Base-by-base conservation (phyloP, 1,284 basidiomycete genomes). In the Apiotrichum brassicae region DNA sequence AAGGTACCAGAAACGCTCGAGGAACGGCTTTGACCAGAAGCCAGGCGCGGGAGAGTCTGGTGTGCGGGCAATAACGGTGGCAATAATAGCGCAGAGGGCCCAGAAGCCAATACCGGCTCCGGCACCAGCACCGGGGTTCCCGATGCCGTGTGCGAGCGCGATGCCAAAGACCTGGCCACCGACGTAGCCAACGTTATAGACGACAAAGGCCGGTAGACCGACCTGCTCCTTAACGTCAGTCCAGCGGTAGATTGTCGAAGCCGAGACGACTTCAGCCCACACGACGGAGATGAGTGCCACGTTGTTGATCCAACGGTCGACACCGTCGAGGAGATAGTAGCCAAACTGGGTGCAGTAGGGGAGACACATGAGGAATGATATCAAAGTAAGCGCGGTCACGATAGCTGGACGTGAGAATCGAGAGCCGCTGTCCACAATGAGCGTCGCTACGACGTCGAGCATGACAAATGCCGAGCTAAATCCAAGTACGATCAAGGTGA, bases 321-420 rank as follows among this genome's bases (percentile, higher is more conserved):
- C 43, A 16, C 58, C 58, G 37, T 57, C 54, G 18, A 60, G 52
- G 11, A 57, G 49, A 45, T 56, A 58, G 40, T 60, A 60, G 6
- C 58, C 58, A 32, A 60, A 60, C 40, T 60, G 33, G n/a, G 58
- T 60, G 48, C 58, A 60, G 48, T 58, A 60, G 0, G 58, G 58
- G 3, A 60, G 49, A 35, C 56, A 60, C 44, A 60, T 48, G 43
- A 60, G 49, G 54, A 60, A 58, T 4, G 46, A 51, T 22, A 56
- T 33, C 14, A 60, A 38, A 1, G 53, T 55, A n/a, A 60, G 40
- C 32, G 18, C 36, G 13, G 58, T 58, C 19, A 60, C 58, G 30
- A 60, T 56, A 5, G 34, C 32, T 1, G 58, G 56, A n/a, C 58
- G 51, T 23, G 58, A 60, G 46, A 50, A 40, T 16, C 48, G 46